Base-by-base conservation (phyloP, 2,329 filamentous ascomycete genomes). In the Paraconiothyrium brasiliense region DNA sequence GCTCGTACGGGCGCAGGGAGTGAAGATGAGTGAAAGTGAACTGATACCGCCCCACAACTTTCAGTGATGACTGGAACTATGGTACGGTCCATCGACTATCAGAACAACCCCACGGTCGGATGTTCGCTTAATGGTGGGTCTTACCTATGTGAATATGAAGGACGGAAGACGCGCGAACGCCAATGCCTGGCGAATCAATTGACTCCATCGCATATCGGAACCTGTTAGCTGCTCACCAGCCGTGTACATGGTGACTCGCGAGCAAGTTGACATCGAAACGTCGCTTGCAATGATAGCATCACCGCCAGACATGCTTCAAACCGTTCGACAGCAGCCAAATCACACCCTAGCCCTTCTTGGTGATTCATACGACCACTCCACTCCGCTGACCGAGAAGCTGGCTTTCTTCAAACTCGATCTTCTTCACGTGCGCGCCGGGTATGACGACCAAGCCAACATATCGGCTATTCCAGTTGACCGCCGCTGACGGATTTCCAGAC, bases 381-480 rank as follows among this genome's bases (percentile, higher is more conserved):
- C 68, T 74, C 58, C 68, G 75, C 52, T 69, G 70, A 13, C 68
- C 67, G 0, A 67, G 68, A 37, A 70, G 37, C 1, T 55, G 64
- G 50, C 67, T 78, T 59, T 94, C 90, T 75, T 98, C 93, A 50
- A 95, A 84, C 78, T 97, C 94, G 71, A 99, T 93, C 82, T 91
- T 94, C 61, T 85, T 88, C 68, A 99, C 92, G 76, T 97, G 88
- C 68, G 91, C 84, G 0, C 94, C 94, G 0, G 95, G 95, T 4
- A 99, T 88, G 27, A 97, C 94, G 2, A 99, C 89, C 30, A 98
- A 81, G 0, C 95, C 95, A 24, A 99, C 87, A 74, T 93, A 97
- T 57, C 95, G 88, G 68, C 91, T 93, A 30, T 88, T 90, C 89
- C 97, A 92, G 69, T 93, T 87, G 57, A 92, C 79, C 64, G 85